Conservation (phyloP, 805 yeast species). For the Diddensiella transvaalensis region DNA sequence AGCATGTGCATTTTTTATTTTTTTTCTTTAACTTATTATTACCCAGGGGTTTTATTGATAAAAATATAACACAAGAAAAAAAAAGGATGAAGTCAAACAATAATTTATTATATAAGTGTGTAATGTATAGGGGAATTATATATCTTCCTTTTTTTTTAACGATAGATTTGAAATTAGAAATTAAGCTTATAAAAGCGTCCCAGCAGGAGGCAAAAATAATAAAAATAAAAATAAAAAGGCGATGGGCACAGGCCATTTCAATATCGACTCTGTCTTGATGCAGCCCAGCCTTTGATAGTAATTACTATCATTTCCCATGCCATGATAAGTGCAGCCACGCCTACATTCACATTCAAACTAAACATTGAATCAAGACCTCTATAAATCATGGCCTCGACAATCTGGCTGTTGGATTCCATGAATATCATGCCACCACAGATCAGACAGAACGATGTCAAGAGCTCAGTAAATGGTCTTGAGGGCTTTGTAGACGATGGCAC, state of each 20-base stretch:
- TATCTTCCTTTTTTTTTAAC: too few relatives aligned
- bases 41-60: background rate
- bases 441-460: conserved; percentile 72
- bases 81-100: background rate
- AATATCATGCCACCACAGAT: conserved; percentile 87
- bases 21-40: too few relatives aligned
- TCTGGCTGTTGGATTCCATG: conserved; percentile 87
- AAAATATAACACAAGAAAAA: background rate
- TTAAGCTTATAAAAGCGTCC: background rate
- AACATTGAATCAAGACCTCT: conserved; percentile 87
- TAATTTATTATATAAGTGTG: background rate
- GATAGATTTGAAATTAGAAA: background rate
- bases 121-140: background rate
- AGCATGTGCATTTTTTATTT: conserved; percentile 1
- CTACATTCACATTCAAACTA: conserved; percentile 81
- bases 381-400: conserved; percentile 74
- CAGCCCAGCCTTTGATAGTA: conserved; percentile 34
- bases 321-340: conserved; percentile 74
- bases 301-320: conserved; percentile 79
- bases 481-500: conserved; percentile 40
- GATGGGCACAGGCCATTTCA: background rate
- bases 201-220: background rate
- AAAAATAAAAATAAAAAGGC: background rate
- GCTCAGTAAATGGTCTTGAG: conserved; percentile 80
- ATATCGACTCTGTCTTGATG: background rate